A percentile compares a stretch with the other conserved stretches of the same genome.
Evolutionary conservation across 2,329 filamentous ascomycete genomes (phyloP).

Genomic region (Metarhizium humberi): DNA sequence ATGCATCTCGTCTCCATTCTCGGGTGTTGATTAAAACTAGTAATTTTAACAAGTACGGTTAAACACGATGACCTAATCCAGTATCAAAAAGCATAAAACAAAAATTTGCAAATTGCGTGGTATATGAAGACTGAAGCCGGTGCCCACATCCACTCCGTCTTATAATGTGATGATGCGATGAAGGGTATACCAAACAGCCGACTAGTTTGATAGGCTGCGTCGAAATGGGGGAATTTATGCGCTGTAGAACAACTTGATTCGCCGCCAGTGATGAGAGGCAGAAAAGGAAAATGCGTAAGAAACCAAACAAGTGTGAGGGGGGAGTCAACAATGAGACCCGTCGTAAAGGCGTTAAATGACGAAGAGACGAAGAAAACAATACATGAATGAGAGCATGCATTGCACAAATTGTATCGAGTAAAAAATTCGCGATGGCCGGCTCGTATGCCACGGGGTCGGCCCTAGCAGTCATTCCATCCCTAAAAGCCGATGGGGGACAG

Average conservation of each 20-base stretch:
- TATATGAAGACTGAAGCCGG: not conserved
- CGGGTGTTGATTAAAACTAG: not conserved
- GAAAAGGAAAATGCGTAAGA: not conserved
- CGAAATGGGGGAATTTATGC: not conserved
- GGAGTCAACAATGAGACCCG: not conserved
- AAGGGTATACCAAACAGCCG: slow-evolving; percentile 19
- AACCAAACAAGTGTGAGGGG: not conserved
- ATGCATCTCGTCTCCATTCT: not conserved
- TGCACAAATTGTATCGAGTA: slow-evolving; percentile 1
- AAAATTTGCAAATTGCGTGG: not conserved
- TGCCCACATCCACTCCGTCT: slow-evolving; percentile 1
- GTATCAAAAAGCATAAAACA: not conserved
- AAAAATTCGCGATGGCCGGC: slow-evolving; percentile 3
- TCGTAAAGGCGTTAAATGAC: slow-evolving; percentile 3
- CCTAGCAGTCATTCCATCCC: not conserved
- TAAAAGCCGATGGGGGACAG: slow-evolving; percentile 53
- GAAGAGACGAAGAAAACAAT: not conserved
- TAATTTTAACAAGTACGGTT: not conserved
- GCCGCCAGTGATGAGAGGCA: not conserved
- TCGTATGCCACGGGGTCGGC: not conserved
- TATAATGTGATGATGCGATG: slow-evolving; percentile 4
- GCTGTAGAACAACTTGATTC: not conserved
- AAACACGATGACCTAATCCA: not conserved
- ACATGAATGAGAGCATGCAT: not conserved
- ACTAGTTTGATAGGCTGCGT: not conserved